Conservation (phyloP, 345 rosid genomes). For the Salix suchowensis region DNA sequence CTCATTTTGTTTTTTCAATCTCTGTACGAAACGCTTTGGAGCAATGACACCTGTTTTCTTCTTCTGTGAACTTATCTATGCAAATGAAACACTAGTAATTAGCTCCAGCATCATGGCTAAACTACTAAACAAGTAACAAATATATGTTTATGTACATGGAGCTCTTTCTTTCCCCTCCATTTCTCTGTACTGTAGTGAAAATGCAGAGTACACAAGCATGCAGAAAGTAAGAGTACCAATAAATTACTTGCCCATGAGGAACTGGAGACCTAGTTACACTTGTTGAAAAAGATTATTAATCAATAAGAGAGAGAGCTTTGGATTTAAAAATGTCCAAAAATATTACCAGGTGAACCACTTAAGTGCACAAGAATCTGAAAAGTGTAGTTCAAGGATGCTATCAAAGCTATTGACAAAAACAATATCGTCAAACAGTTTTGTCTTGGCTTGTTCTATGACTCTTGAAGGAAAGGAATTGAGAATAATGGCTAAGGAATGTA, state of each 20-base stretch:
- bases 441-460: not conserved
- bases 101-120: constrained; percentile 6
- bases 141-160: not conserved
- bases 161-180: not conserved
- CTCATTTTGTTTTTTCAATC: constrained; percentile 99
- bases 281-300: not conserved
- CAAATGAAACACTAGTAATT: constrained; percentile 16
- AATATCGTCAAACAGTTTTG: not conserved
- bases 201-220: not conserved
- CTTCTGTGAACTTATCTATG: constrained; percentile 94
- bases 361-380: not conserved
- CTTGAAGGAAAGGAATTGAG: not conserved
- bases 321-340: not conserved
- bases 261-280: not conserved
- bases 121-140: constrained; percentile 6
- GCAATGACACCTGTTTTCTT: constrained; percentile 99
- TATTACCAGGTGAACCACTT: not conserved
- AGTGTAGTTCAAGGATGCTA: not conserved
- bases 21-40: constrained; percentile 94
- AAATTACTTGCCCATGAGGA: not conserved
- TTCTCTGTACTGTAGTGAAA: not conserved
- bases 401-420: not conserved
- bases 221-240: not conserved
- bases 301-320: not conserved
- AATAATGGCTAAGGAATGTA: not conserved